Percentiles rank a stretch among this genome's conserved stretches.
Conservation (phyloP, 2,329 filamentous ascomycete species). For the Amesomyces nigricolor region DNA sequence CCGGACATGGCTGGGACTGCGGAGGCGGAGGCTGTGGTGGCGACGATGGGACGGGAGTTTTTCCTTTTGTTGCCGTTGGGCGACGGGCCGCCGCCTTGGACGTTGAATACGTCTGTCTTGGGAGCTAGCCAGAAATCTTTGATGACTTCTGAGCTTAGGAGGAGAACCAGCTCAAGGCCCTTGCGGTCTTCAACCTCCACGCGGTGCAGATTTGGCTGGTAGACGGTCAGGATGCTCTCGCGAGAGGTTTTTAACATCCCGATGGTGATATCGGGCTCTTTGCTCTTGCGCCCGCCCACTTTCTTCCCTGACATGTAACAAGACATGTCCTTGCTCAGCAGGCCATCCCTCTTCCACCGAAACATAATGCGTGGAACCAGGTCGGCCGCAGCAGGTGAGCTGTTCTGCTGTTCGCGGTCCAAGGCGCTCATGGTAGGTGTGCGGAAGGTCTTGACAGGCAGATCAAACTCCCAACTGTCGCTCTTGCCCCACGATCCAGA, state of each 20-base stretch:
- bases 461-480: conserved; percentile 84
- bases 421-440: conserved; percentile 71
- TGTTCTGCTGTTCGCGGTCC: conserved; percentile 63
- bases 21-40: conserved; percentile 17
- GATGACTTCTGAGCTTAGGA: conserved; percentile 58
- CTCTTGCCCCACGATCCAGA: conserved; percentile 74
- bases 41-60: conserved; percentile 39
- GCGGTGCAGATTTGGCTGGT: conserved; percentile 85
- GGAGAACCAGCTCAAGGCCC: conserved; percentile 77
- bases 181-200: conserved; percentile 93
- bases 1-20: conserved; percentile 36
- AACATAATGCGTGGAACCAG: conserved; percentile 72
- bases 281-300: conserved; percentile 67
- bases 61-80: conserved; percentile 33
- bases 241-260: conserved; percentile 70
- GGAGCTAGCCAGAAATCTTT: conserved; percentile 60
- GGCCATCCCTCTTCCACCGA: conserved; percentile 83
- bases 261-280: conserved; percentile 93
- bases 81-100: conserved; percentile 40
- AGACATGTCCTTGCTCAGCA: conserved; percentile 79
- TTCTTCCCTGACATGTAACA: conserved; percentile 80
- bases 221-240: conserved; percentile 69
- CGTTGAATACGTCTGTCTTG: conserved; percentile 72
- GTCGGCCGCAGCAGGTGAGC: conserved; percentile 34
- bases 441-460: conserved; percentile 80